These are phyloP conservation scores for Cladochytrium tenue DNA, from an alignment of 371 early-diverging fungal genomes.

Conservation along the genomic window DNA sequence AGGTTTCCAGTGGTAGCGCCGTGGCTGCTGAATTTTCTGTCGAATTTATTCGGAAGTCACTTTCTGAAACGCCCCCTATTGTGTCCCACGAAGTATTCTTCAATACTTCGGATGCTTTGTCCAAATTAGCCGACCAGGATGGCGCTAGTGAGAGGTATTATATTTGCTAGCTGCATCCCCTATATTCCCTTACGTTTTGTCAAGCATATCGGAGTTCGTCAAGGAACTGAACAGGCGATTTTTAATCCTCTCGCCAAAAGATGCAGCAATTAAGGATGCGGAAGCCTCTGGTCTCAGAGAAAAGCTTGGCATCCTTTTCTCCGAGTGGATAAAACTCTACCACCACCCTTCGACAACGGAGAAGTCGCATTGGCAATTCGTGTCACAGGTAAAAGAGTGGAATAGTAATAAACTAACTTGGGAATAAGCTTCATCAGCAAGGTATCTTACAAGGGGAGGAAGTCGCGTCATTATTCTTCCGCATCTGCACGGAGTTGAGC, in stretches of 20 bases:
- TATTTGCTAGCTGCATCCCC: too few species aligned
- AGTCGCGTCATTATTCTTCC: constrained; percentile 81
- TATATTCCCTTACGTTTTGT: too few species aligned
- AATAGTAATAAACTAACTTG: too few species aligned
- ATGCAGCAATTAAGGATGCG: constrained; percentile 37
- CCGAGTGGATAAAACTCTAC: constrained; percentile 88
- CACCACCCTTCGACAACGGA: constrained; percentile 81
- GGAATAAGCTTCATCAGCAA: constrained; percentile 72
- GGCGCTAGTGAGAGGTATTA: background rate
- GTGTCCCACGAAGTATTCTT: background rate
- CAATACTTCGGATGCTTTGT: background rate
- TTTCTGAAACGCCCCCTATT: background rate
- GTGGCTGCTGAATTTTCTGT: background rate
- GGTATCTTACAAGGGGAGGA: constrained; percentile 75
- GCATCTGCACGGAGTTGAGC: constrained; percentile 81
- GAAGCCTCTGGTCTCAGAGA: constrained; percentile 58
- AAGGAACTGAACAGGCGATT: constrained; percentile 21
- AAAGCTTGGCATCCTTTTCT: constrained; percentile 70
- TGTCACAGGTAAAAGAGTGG: constrained; percentile 40
- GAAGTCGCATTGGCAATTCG: constrained; percentile 63
- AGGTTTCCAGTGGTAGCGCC: background rate
- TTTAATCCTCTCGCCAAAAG: constrained; percentile 32
- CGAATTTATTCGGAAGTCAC: background rate
- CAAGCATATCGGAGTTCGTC: constrained; percentile 19
- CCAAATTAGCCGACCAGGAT: background rate